Evolutionary conservation across 441 rosid genomes (phyloP), one percentile per base, ranked within the genome.

Genomic region (Adansonia madagascariensis): DNA sequence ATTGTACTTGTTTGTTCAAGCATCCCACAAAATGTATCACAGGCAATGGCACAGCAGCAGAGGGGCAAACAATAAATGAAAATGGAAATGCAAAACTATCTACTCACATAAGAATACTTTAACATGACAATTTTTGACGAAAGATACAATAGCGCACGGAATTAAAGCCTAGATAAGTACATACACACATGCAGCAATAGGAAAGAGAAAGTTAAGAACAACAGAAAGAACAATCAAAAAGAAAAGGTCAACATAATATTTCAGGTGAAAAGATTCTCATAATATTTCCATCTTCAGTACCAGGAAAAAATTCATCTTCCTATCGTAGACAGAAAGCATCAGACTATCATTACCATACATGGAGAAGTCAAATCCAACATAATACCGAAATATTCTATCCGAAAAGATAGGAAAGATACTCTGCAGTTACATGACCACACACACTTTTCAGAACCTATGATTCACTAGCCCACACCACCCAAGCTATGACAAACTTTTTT

Each of bases 1-100:
- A 75, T 82, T 84, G 88, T 84, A 90, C 99, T 96, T 85, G 73
- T 74, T 14, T 57, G 76, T 60, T 10, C 17, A 80, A 55, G 46
- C 67, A 82, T 18, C 68, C 56, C 53, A 50, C 56, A 69, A 61
- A 71, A 60, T 31, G 57, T 70, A 84, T 81, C 75, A 88, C 77
- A 15, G 77, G 82, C 41, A 24, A 56, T 64, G 15, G 70, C 77
- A 62, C 31, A 75, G 55, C 27, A 75, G 3, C 69, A 53, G 3
- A 47, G 18, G 56, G 68, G 52, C 59, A 74, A 76, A 50, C 31
- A 80, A 44, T 62, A 73, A 73, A 43, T 59, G 22, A 18, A 43
- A 43, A 12, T 41, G 75, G 55, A 63, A 35, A 66, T 41, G 73
- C 27, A 11, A 75, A 71, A 49, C 22, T 69, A 59, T 61, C 17